Base-by-base conservation (phyloP, 2,329 filamentous ascomycete species). In the Elsinoe perseae region DNA sequence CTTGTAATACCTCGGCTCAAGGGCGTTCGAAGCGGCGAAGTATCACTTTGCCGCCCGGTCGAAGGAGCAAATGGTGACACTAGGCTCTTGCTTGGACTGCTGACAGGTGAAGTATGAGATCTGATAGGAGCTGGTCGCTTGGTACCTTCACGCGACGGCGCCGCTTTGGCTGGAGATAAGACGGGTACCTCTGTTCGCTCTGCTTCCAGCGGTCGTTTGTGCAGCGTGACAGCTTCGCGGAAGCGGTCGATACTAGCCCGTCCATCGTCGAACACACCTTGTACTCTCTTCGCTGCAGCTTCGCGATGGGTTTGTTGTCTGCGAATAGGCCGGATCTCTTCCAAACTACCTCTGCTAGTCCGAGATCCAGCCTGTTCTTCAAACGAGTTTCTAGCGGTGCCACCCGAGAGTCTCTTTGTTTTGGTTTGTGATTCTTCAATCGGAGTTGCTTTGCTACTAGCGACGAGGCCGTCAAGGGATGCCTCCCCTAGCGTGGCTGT, bases 61-160 rank as follows among this genome's bases (percentile, higher is more conserved):
- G 65, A 61, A 64, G 69, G 57, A 72, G 70, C 67, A 72, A 70
- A 54, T 71, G 69, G 6, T 61, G 61, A n/a, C 30, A 50, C 18
- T 16, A 38, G 4, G 18, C 21, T 48, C 20, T 38, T 42, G 7
- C 38, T 28, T 2, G 53, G 53, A 44, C 36, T 44, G 20, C 38
- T 46, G 14, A 56, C 53, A 8, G 53, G 53, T n/a, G 53, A 56
- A n/a, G 53, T 56, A 32, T 56, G 23, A 16, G 53, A 56, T 23
- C 40, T 27, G 18, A 48, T 23, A 7, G 36, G 38, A 1, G 25
- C 12, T 4, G 53, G 53, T 34, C 53, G 38, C 14, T 36, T 56
- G 14, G 20, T n/a, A 27, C n/a, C 18, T 10, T 34, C 42, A n/a
- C 28, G 27, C 9, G 38, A 21, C 6, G 23, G 14, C 2, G 14